phyloP scores from a whole-genome alignment of 805 yeast species.

The Nakazawaea anatomiae region DNA sequence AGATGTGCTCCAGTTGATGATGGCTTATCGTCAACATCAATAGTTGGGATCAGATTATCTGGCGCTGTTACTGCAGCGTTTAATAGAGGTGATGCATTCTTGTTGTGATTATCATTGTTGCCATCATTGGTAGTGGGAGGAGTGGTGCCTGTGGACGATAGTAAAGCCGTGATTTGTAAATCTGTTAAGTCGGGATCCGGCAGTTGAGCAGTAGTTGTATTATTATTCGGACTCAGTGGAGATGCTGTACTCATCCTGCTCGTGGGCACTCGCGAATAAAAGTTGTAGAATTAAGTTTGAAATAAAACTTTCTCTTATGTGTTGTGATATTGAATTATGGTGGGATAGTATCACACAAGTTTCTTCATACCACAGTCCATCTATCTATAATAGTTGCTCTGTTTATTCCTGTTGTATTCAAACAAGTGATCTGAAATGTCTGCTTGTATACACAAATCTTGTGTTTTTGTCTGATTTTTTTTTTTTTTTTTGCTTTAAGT shows the following conservation, averaged over 20 bases:
- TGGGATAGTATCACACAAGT: no score
- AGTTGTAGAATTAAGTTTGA: not conserved
- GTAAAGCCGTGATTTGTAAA: slow-evolving; percentile 5
- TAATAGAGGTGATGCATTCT: not conserved
- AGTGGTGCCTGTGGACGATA: not conserved
- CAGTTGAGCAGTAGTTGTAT: not conserved
- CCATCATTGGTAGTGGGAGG: not conserved
- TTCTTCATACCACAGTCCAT: not conserved
- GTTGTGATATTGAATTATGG: no score
- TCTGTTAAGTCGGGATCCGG: slow-evolving; percentile 4
- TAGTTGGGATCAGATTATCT: no score
- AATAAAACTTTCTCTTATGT: not conserved
- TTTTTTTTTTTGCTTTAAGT: no score
- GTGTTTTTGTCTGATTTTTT: no score
- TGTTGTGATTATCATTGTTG: not conserved
- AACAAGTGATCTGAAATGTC: no score
- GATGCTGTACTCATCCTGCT: slow-evolving; percentile 4
- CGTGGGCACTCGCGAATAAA: not conserved
- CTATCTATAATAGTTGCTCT: no score
- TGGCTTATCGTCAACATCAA: no score
- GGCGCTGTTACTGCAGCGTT: no score
- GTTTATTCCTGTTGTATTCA: no score
- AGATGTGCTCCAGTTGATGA: no score
- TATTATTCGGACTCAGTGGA: not conserved
- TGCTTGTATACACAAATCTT: no score